Evolutionary conservation across 2,329 filamentous ascomycete species (phyloP), one percentile per base, ranked within the genome.

Genomic region (Ceratocystis papillata): DNA sequence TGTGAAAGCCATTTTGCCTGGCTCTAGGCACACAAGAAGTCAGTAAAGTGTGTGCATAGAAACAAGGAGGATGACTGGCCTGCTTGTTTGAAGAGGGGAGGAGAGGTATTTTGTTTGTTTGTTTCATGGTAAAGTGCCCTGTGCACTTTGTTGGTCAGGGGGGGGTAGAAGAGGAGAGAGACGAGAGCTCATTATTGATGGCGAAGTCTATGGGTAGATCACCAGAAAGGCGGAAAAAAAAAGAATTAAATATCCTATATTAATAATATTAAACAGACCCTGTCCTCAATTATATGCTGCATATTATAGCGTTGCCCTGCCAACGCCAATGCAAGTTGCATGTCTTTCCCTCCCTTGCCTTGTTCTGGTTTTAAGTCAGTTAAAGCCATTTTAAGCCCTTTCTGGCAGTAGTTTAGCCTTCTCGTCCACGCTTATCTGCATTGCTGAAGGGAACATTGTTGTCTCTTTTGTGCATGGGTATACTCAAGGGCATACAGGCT

Each of bases 31-130:
- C 37, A 10, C 37, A 41, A 41, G 37, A 15, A 15, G 37, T 12
- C 3, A 4, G 37, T 41, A 41, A 41, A 41, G 48, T 53, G 48
- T 25, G 48, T 53, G 48, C 48, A 53, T 53, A 7, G n/a, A 53
- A 22, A 53, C 48, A 41, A 41, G 37, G 37, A 41, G 37, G 37
- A 41, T 41, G 37, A 4, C 37, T 41, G 37, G 37, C 10, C 4
- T 41, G 37, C 37, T 12, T 41, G 37, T 41, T 41, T 41, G 10
- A 7, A n/a, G 30, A 30, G 30, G 10, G n/a, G 10, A 57, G 25
- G 20, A 57, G 20, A 57, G 22, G 53, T 12, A 57, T 57, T 33
- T 25, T 57, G 53, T 33, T 57, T 57, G 53, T 57, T 57, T 57
- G 53, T 57, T 57, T 57, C 53, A 57, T 57, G 25, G 53, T 25